Base-by-base conservation (phyloP, 2,329 filamentous ascomycete species). In the Fusarium sp. region DNA sequence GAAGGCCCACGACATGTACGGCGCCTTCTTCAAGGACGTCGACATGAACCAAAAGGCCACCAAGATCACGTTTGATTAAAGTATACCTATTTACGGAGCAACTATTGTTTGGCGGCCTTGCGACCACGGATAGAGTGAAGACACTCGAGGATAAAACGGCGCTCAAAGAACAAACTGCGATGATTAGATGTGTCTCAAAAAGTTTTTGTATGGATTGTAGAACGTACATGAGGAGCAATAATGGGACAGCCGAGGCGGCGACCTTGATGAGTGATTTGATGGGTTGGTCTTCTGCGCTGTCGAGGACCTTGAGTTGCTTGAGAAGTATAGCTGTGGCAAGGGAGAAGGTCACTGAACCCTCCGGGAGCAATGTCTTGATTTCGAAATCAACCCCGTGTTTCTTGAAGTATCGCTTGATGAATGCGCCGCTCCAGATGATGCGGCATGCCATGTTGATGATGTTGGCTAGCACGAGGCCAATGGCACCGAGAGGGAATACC, bases 1-100 rank as follows among this genome's bases (percentile, higher is more conserved):
- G 89, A 98, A 98, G 93, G 88, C 90, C 53, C 96, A 99, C 82
- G 92, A 93, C 76, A 91, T 92, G 51, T 99, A 98, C 77, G 96
- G 96, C 62, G 93, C 93, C 31, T 98, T 98, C 79, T 97, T 92
- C 85, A 97, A 96, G 81, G 93, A 97, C 74, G 89, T 92, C 8
- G 91, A 93, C 74, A 90, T 90, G 79, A 92, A 87, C 78, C 91
- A 95, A 81, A 90, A 92, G 80, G 90, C 92, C 27, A 96, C 91
- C 62, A 97, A 97, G 85, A 97, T 97, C 78, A 94, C 89, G 50
- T 97, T 97, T 83, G 93, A 97, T 76, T 87, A 79, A 66, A 66
- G 44, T 49, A 63, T 56, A 27, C 25, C 8, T 27, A 60, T 62
- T 64, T 58, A 56, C 36, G 46, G 50, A 60, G 57, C 38, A 64